phyloP scores from a whole-genome alignment of 1,284 basidiomycete genomes.

The Ganoderma lingzhi region DNA sequence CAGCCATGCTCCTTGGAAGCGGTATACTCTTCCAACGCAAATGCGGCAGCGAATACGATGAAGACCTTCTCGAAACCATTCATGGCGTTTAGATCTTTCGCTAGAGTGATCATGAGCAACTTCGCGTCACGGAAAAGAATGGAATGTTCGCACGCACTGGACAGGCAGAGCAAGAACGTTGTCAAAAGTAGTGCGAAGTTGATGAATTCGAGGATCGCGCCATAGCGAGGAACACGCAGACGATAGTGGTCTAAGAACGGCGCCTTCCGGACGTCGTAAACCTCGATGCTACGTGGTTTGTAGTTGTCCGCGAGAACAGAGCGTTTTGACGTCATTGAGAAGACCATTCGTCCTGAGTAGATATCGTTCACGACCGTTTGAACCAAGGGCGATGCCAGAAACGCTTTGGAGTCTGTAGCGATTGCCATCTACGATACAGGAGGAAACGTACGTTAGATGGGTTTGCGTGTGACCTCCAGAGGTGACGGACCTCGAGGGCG shows the following conservation, averaged over 20 bases:
- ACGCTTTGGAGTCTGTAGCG: constrained; percentile 80
- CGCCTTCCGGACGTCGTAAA: constrained; percentile 77
- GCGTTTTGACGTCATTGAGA: constrained; percentile 68
- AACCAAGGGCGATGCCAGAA: constrained; percentile 80
- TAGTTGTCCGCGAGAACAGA: constrained; percentile 89
- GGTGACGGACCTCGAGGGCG: constrained; percentile 75
- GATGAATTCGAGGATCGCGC: constrained; percentile 80
- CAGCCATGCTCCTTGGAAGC: constrained; percentile 86
- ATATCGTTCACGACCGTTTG: constrained; percentile 88
- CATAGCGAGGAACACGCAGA: constrained; percentile 84
- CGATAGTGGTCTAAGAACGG: constrained; percentile 90
- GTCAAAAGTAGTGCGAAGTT: constrained; percentile 76
- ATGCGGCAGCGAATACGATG: constrained; percentile 78
- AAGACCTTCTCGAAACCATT: constrained; percentile 76
- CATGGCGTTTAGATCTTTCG: constrained; percentile 58
- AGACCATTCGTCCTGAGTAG: constrained; percentile 76
- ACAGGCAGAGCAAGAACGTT: constrained; percentile 78
- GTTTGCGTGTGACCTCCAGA: background rate
- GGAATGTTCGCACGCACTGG: constrained; percentile 49
- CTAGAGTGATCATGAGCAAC: constrained; percentile 46
- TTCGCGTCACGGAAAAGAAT: background rate
- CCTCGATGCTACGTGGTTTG: constrained; percentile 76
- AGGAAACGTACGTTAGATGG: constrained; percentile 5
- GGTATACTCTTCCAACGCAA: constrained; percentile 84
- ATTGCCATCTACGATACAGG: constrained; percentile 77